Evolutionary conservation across 345 rosid genomes (phyloP).

Genomic region (Eucalyptus rudis): DNA sequence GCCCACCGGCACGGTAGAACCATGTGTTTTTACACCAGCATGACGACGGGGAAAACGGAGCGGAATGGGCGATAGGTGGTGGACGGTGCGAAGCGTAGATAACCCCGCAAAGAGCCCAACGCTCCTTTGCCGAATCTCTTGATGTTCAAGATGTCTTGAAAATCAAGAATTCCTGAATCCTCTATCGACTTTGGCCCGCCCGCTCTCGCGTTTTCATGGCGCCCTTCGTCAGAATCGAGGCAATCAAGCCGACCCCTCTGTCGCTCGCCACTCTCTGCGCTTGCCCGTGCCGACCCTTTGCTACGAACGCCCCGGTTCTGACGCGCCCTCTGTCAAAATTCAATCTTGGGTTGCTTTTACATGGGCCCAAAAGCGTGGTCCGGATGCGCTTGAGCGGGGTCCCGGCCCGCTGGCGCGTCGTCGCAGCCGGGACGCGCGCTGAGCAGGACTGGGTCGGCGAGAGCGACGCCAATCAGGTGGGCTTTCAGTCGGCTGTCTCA

Average conservation of each 20-base stretch:
- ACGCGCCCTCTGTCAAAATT: conserved; percentile 2
- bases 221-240: not conserved
- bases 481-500: not conserved
- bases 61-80: not conserved
- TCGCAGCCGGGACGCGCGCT: conserved; percentile 27
- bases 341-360: conserved; percentile 5
- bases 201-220: not conserved
- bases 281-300: conserved; percentile 28
- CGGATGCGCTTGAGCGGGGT: conserved; percentile 1
- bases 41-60: not conserved
- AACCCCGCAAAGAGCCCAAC: not conserved
- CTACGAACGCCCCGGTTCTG: not conserved
- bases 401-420: conserved; percentile 13
- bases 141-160: not conserved
- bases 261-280: conserved; percentile 15
- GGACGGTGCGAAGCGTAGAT: not conserved
- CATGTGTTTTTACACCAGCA: not conserved
- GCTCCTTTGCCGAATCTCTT: not conserved
- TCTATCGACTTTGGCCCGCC: not conserved
- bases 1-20: not conserved
- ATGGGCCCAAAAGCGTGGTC: conserved; percentile 1
- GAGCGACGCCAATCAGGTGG: conserved; percentile 21
- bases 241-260: not conserved
- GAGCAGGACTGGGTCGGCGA: conserved; percentile 37
- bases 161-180: not conserved